A percentile compares a stretch with the other conserved stretches of the same genome.
These are phyloP conservation scores for Yamadazyma conglobata DNA, from an alignment of 1,139 yeast species.

Conservation along the genomic window DNA sequence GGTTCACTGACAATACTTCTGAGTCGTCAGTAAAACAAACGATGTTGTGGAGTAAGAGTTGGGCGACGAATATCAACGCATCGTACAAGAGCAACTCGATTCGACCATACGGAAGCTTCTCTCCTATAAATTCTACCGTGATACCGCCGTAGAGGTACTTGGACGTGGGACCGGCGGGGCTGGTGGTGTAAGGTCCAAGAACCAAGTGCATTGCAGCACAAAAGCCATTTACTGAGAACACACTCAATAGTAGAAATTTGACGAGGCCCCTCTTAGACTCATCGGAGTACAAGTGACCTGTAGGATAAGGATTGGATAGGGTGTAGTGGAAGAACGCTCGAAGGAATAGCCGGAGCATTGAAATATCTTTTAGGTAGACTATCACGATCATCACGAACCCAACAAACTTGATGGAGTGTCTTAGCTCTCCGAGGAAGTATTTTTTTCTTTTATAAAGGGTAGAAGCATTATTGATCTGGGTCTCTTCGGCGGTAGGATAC, in stretches of 20 bases:
- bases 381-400: conserved; percentile 31
- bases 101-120: conserved; percentile 25
- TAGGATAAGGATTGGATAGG: conserved; percentile 26
- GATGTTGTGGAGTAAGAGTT: conserved; percentile 30
- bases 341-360: conserved; percentile 25
- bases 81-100: conserved; percentile 30
- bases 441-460: conserved; percentile 39
- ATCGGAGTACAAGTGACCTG: conserved; percentile 19
- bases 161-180: conserved; percentile 14
- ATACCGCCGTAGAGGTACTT: conserved; percentile 33
- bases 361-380: conserved; percentile 35
- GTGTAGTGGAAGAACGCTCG: conserved; percentile 29
- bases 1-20: conserved; percentile 20
- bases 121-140: conserved; percentile 42
- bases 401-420: conserved; percentile 25
- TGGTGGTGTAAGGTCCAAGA: conserved; percentile 23
- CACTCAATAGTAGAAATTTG: conserved; percentile 25
- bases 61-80: conserved; percentile 22
- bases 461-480: conserved; percentile 31
- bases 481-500: conserved; percentile 39
- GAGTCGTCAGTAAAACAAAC: conserved; percentile 33
- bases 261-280: conserved; percentile 26
- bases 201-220: conserved; percentile 28
- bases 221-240: conserved; percentile 23
- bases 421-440: conserved; percentile 33